Base-by-base conservation (phyloP, 139 green algal genomes). In the Auxenochlorella pyrenoidosa region DNA sequence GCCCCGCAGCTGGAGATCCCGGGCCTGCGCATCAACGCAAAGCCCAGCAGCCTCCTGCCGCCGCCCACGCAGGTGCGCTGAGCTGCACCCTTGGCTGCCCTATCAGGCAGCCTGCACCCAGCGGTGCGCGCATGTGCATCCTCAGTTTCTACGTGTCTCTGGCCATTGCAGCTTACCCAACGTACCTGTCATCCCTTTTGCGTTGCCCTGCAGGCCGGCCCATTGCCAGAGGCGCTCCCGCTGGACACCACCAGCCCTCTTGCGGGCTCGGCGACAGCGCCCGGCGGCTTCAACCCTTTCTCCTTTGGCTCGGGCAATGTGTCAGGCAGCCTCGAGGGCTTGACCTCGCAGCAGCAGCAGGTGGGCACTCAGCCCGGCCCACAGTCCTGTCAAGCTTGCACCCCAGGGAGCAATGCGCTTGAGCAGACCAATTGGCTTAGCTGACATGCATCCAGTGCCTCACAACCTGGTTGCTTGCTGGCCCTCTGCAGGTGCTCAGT, bases 41-140 rank as follows among this genome's bases (percentile, higher is more conserved):
- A 75, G 79, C 38, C 79, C 79, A 85, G 79, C 79, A 85, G 79
- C 79, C 79, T 85, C 60, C 79, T 85, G 60, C 79, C 79, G 79
- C 79, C 79, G 38, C 79, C 79, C 59, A n/a, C 79, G 2, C 58
- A 85, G 77, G 77, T 70, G 47, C 34, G 77, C 32, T 30, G 26
- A 2, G 43, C n/a, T 12, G n/a, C 68, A 3, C 68, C 8, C 68
- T 30, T 26, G 8, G 30, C 28, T 71, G 63, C 63, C 63, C 24
- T 28, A 68, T n/a, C 47, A 18, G 47, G 16, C 16, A 63, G 16
- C 54, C 54, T 54, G 47, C 47, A n/a, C 47, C 6, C 47, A 12
- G 60, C 18, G 60, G 22, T 70, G 24, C n/a, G 26, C 18, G 15
- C 60, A 70, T 32, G 60, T 32, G 26, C 24, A 28, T 32, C 26